Evolutionary conservation across 352 stramenopile species (phyloP).

Genomic region (Phytophthora citrophthora): DNA sequence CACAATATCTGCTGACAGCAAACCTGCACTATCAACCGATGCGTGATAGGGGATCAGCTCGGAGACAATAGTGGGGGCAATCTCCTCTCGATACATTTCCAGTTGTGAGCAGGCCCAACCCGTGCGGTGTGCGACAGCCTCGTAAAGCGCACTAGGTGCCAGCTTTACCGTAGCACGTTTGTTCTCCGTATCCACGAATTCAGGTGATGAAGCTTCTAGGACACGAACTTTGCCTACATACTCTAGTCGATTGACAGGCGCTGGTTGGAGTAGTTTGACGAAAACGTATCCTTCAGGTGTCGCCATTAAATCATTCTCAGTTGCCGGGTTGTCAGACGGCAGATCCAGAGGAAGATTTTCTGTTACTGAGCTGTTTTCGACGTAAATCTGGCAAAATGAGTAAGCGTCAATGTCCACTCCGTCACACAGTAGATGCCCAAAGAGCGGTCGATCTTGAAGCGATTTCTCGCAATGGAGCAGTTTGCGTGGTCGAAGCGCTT

Average conservation of each 20-base stretch:
- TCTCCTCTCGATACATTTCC: conserved; percentile 79
- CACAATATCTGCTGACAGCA: conserved; percentile 70
- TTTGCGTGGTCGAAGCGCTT: conserved; percentile 76
- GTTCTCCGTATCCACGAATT: conserved; percentile 4
- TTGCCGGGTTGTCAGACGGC: neutral
- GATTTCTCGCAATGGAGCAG: conserved; percentile 54
- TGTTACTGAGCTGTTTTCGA: conserved; percentile 46
- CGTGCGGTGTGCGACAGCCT: conserved; percentile 48
- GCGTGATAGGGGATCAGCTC: conserved; percentile 47
- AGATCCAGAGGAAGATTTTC: conserved; percentile 48
- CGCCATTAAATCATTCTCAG: conserved; percentile 10
- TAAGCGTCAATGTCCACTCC: conserved; percentile 87
- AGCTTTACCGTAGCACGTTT: conserved; percentile 20
- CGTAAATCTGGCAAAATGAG: conserved; percentile 80
- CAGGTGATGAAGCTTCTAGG: conserved; percentile 12
- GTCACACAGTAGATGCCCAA: conserved; percentile 73
- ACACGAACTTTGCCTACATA: conserved; percentile 61
- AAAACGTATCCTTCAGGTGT: conserved; percentile 36
- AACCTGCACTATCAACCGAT: conserved; percentile 17
- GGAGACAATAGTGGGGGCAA: conserved; percentile 65
- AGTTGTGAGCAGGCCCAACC: conserved; percentile 54
- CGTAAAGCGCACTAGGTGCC: conserved; percentile 48
- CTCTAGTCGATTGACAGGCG: conserved; percentile 23
- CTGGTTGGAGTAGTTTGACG: conserved; percentile 54
- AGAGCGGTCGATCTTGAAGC: conserved; percentile 57